A percentile compares a stretch with the other conserved stretches of the same genome.
These are phyloP conservation scores for Paraphysoderma sedebokerense DNA, from an alignment of 371 early-diverging fungal genomes.

Conservation along the genomic window DNA sequence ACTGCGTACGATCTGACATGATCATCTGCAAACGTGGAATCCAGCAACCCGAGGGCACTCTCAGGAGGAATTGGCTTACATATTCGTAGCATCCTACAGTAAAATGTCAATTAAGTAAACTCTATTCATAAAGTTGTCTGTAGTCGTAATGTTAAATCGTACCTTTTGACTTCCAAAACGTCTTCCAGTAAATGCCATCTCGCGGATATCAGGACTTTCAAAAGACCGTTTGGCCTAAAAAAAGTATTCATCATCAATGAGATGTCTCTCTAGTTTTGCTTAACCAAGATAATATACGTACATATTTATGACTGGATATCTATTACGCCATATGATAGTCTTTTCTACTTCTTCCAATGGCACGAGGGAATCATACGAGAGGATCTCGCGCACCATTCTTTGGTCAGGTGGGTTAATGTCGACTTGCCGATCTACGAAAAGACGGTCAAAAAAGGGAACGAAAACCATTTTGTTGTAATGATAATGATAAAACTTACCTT, in stretches of 20 bases:
- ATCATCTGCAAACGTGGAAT: constrained; percentile 2
- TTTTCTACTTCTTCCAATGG: neutral
- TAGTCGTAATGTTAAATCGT: too few relatives aligned
- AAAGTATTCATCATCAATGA: too few relatives aligned
- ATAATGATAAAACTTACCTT: too few relatives aligned
- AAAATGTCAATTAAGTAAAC: neutral
- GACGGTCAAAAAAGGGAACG: too few relatives aligned
- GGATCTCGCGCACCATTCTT: neutral
- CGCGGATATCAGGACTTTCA: constrained; percentile 1
- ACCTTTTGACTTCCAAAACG: constrained; percentile 1
- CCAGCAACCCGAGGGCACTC: constrained; percentile 3
- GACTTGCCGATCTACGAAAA: neutral
- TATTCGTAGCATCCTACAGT: neutral
- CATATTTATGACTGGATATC: neutral
- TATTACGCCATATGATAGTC: constrained; percentile 1
- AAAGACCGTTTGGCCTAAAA: constrained; percentile 4
- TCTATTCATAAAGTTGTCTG: too few relatives aligned
- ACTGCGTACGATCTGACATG: constrained; percentile 6
- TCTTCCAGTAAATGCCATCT: constrained; percentile 3
- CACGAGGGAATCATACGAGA: constrained; percentile 1
- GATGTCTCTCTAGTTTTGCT: too few relatives aligned
- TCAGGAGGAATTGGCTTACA: constrained; percentile 1
- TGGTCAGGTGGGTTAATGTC: neutral
- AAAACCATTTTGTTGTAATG: too few relatives aligned
- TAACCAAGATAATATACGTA: too few relatives aligned